A percentile compares a stretch with the other conserved stretches of the same genome.
These are phyloP conservation scores for Phaeosphaeria sp. DNA, from an alignment of 2,329 filamentous ascomycete species.

Conservation along the genomic window DNA sequence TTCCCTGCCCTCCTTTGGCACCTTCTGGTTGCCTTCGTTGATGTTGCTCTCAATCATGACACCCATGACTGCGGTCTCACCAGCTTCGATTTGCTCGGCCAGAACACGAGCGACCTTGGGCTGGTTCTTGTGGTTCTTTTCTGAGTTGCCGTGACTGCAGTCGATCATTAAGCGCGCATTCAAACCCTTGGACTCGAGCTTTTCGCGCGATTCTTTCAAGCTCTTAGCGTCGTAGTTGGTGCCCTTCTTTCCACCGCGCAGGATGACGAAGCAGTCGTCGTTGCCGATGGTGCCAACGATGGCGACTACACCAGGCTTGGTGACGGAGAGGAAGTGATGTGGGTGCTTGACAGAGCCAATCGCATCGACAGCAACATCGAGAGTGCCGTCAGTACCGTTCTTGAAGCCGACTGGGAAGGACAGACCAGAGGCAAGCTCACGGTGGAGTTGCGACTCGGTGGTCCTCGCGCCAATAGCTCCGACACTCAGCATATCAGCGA, in stretches of 20 bases:
- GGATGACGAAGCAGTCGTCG: constrained; percentile 95
- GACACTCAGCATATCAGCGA: constrained; percentile 88
- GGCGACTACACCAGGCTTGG: constrained; percentile 92
- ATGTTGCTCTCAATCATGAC: constrained; percentile 99
- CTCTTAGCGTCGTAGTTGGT: constrained; percentile 91
- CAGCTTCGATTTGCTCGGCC: constrained; percentile 82
- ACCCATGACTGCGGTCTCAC: constrained; percentile 89
- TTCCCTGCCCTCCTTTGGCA: constrained; percentile 80
- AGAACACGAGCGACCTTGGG: constrained; percentile 85
- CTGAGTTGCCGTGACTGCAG: constrained; percentile 95
- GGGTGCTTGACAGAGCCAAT: constrained; percentile 91
- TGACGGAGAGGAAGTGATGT: constrained; percentile 97
- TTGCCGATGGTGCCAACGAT: constrained; percentile 95
- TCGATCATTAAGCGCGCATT: constrained; percentile 90
- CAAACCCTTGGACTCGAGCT: constrained; percentile 76
- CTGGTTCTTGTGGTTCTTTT: constrained; percentile 97
- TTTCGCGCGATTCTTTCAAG: constrained; percentile 81
- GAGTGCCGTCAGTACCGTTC: constrained; percentile 93
- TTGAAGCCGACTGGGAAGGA: constrained; percentile 99
- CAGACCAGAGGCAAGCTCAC: constrained; percentile 89
- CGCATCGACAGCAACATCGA: constrained; percentile 91
- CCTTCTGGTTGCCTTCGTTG: constrained; percentile 92
- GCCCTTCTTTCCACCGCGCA: constrained; percentile 89
- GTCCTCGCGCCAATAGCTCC: constrained; percentile 96
- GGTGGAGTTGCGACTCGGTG: constrained; percentile 93